Evolutionary conservation across 2,329 filamentous ascomycete species (phyloP), one percentile per base, ranked within the genome.

Genomic region (Elsinoe fawcettii): DNA sequence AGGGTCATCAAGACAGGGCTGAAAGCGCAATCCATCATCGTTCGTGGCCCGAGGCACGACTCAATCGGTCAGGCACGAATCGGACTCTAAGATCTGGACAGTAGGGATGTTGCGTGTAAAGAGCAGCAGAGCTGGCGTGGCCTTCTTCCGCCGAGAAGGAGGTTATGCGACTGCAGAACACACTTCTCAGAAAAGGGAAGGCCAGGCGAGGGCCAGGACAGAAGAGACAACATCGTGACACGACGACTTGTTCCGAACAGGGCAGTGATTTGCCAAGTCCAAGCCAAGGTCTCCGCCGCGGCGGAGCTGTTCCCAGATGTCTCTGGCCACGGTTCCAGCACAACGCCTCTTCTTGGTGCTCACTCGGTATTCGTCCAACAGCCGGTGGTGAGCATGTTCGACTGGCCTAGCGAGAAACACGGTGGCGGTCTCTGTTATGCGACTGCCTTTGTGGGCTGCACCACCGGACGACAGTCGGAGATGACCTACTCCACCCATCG

Each of bases 1-100:
- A 39, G 16, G 49, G 30, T 25, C 49, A 39, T 53, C 25, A 32
- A 27, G 7, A n/a, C 49, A 53, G 49, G 49, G 49, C 49, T 53
- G 32, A 6, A 34, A 11, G 27, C n/a, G 32, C 25, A 27, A 53
- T 37, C 22, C 49, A 53, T 39, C 46, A 34, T 9, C 46, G 46
- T 51, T 46, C 41, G 41, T 46, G 41, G 41, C 41, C 41, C 41
- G 41, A 46, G 41, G 41, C 41, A 46, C 20, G 22, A 27, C 18
- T 22, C n/a, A 12, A 7, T 5, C 12, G n/a, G 49, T 39, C 49
- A 53, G 49, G 49, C 49, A 53, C 32, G 18, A 53, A 53, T 49
- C 44, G 34, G 22, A 25, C 27, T 8, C 20, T 16, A 6, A n/a
- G 20, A 53, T 37, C 49, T 22, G 12, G 22, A 34, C 20, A 25